phyloP scores from a whole-genome alignment of 768 basidiomycete species.

The Auricularia sp. region DNA sequence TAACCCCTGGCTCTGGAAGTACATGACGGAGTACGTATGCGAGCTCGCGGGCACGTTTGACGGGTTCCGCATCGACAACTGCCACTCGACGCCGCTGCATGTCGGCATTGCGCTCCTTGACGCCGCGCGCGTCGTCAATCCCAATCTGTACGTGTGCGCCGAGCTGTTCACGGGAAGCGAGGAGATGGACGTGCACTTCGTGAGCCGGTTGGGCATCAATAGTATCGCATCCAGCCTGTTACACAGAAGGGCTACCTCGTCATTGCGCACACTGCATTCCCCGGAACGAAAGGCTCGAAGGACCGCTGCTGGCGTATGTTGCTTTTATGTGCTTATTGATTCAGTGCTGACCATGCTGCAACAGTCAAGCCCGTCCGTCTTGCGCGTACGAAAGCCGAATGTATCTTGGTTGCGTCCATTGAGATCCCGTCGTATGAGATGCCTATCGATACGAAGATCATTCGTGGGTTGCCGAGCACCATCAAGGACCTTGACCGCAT shows the following conservation, averaged over 20 bases:
- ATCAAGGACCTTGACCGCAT: constrained; percentile 56
- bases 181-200: constrained; percentile 86
- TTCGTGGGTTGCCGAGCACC: constrained; percentile 64
- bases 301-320: constrained; percentile 69
- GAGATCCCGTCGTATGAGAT: constrained; percentile 54
- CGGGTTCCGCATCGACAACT: constrained; percentile 97
- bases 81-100: constrained; percentile 91
- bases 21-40: constrained; percentile 79
- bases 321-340: constrained; percentile 2
- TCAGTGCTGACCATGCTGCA: neutral
- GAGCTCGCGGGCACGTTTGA: constrained; percentile 77
- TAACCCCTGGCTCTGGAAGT: constrained; percentile 91
- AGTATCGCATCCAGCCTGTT: constrained; percentile 82
- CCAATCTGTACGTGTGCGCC: constrained; percentile 91
- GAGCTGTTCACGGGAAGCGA: constrained; percentile 95
- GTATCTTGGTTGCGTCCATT: constrained; percentile 69
- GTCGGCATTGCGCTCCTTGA: constrained; percentile 94
- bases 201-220: constrained; percentile 86
- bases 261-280: constrained; percentile 85
- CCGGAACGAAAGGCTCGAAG: constrained; percentile 51
- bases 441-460: constrained; percentile 35
- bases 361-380: constrained; percentile 79
- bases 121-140: constrained; percentile 76
- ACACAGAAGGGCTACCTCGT: constrained; percentile 90
- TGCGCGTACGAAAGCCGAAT: constrained; percentile 65